A percentile compares a stretch with the other conserved stretches of the same genome.
phyloP scores from a whole-genome alignment of 1,284 basidiomycete species.

The Pseudozyma tsukubaensis region DNA sequence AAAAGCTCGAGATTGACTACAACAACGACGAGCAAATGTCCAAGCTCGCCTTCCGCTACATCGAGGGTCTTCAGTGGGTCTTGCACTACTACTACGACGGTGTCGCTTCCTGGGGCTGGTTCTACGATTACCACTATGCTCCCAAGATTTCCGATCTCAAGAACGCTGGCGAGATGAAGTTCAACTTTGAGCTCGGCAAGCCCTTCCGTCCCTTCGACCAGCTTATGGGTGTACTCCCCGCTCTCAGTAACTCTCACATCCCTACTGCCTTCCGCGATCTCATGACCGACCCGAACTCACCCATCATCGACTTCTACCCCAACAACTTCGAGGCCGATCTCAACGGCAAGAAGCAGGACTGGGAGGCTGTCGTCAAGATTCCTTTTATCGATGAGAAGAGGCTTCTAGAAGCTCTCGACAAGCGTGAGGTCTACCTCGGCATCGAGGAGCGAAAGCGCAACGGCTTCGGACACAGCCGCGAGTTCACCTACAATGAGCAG shows the following conservation, averaged over 20 bases:
- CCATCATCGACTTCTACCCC: constrained; percentile 96
- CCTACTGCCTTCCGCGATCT: constrained; percentile 89
- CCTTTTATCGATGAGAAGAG: constrained; percentile 92
- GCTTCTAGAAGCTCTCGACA: constrained; percentile 75
- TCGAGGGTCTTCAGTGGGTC: constrained; percentile 97
- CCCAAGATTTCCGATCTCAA: constrained; percentile 78
- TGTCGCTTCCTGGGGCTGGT: constrained; percentile 98
- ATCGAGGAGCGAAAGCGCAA: constrained; percentile 84
- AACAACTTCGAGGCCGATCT: constrained; percentile 88
- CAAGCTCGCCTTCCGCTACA: constrained; percentile 74
- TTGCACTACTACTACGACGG: constrained; percentile 99
- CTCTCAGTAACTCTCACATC: constrained; percentile 86
- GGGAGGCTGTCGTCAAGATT: constrained; percentile 99
- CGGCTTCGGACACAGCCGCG: constrained; percentile 80
- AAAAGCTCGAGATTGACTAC: constrained; percentile 65
- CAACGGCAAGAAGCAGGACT: constrained; percentile 98
- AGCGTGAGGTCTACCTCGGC: constrained; percentile 83
- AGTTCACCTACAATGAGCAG: constrained; percentile 78
- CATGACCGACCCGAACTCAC: constrained; percentile 86
- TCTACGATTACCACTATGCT: constrained; percentile 97
- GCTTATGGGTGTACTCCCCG: constrained; percentile 96
- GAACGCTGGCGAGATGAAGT: constrained; percentile 81
- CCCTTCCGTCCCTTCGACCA: constrained; percentile 97
- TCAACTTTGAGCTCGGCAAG: constrained; percentile 84
- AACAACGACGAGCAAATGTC: constrained; percentile 73